Evolutionary conservation across 306 rosid species (phyloP).

Genomic region (Crotalaria pallida): DNA sequence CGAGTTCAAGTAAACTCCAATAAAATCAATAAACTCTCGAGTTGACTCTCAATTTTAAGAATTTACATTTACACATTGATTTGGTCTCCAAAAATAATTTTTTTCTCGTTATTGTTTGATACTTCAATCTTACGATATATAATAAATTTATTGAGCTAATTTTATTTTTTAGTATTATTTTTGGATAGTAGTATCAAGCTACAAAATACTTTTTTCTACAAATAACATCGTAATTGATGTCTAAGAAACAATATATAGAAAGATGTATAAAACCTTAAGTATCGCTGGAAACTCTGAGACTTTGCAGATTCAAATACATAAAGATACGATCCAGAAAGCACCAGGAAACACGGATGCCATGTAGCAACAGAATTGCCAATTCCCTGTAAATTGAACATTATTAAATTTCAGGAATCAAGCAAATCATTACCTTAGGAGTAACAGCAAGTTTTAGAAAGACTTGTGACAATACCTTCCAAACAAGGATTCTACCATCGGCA

Average conservation of each 20-base stretch:
- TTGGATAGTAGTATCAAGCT: too few species aligned
- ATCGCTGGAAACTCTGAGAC: constrained; percentile 73
- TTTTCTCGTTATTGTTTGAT: too few species aligned
- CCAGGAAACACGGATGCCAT: constrained; percentile 88
- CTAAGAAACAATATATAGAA: constrained; percentile 8
- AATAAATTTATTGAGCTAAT: too few species aligned
- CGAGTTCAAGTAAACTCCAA: too few species aligned
- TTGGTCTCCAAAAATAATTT: too few species aligned
- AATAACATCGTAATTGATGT: background rate
- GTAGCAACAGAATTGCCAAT: constrained; percentile 92
- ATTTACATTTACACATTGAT: too few species aligned
- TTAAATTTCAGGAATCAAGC: constrained; percentile 1
- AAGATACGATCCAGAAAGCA: constrained; percentile 69
- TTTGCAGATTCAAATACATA: constrained; percentile 70
- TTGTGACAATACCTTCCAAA: constrained; percentile 68
- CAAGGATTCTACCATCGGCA: constrained; percentile 73
- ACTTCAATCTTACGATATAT: too few species aligned
- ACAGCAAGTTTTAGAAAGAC: background rate
- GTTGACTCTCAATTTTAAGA: too few species aligned
- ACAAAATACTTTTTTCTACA: background rate
- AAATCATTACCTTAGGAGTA: background rate
- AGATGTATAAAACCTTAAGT: constrained; percentile 51
- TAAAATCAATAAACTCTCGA: too few species aligned
- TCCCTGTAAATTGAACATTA: constrained; percentile 50
- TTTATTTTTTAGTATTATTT: too few species aligned